phyloP scores from a whole-genome alignment of 176 grass and related monocot species.

The Areca catechu region DNA sequence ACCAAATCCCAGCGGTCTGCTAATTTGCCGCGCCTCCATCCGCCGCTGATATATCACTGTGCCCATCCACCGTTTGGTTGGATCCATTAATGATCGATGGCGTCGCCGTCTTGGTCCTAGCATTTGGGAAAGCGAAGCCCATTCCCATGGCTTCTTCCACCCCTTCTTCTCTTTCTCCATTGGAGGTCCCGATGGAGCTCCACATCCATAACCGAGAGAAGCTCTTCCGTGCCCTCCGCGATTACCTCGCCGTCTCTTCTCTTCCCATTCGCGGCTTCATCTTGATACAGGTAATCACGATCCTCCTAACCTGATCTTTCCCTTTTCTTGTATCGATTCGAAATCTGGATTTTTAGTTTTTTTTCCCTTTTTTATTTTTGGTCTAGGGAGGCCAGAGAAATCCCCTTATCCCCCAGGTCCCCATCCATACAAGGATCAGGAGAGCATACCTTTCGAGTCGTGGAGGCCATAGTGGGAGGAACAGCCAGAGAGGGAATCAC shows the following conservation, averaged over 20 bases:
- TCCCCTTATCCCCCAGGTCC: too few relatives aligned
- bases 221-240: conserved; percentile 46
- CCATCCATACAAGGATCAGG: too few relatives aligned
- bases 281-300: conserved; percentile 51
- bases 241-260: conserved; percentile 33
- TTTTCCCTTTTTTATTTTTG: neutral
- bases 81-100: too few relatives aligned
- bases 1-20: too few relatives aligned
- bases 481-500: too few relatives aligned
- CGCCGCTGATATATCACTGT: too few relatives aligned
- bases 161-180: conserved; percentile 34
- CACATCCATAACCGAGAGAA: conserved; percentile 59
- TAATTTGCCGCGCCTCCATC: too few relatives aligned
- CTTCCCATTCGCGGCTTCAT: conserved; percentile 42
- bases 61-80: too few relatives aligned
- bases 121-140: neutral
- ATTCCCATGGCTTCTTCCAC: conserved; percentile 30
- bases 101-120: too few relatives aligned
- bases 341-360: neutral
- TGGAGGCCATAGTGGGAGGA: too few relatives aligned
- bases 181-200: conserved; percentile 70
- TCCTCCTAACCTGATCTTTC: too few relatives aligned
- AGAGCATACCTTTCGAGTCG: too few relatives aligned
- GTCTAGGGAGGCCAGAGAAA: conserved; percentile 12
- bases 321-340: neutral